phyloP scores from a whole-genome alignment of 2,329 filamentous ascomycete genomes.

The Arthrobotrys sinensis region DNA sequence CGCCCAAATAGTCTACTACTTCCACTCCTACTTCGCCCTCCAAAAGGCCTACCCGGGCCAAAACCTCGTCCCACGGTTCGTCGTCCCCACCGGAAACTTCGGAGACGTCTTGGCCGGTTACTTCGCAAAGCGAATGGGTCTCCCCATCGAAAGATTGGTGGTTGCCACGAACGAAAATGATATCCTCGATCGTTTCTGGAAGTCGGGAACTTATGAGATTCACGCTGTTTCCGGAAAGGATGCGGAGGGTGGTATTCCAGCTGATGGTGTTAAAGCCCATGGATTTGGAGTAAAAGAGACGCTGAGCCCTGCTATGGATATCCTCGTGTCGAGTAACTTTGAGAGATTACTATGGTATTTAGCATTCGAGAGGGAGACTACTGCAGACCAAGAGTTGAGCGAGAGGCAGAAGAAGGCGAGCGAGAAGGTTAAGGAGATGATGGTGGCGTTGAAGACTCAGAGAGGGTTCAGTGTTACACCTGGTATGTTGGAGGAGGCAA shows the following conservation, averaged over 20 bases:
- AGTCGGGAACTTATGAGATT: conserved; percentile 91
- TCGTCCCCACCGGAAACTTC: conserved; percentile 96
- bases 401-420: conserved; percentile 78
- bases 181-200: conserved; percentile 95
- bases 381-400: conserved; percentile 74
- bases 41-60: conserved; percentile 72
- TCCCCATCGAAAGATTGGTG: conserved; percentile 88
- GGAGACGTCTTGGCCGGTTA: conserved; percentile 94
- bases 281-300: conserved; percentile 87
- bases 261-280: conserved; percentile 76
- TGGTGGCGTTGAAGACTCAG: conserved; percentile 82
- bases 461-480: conserved; percentile 86
- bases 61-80: conserved; percentile 80
- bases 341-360: conserved; percentile 96
- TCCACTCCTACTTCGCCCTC: conserved; percentile 91
- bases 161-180: conserved; percentile 98
- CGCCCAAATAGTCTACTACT: conserved; percentile 97
- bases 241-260: conserved; percentile 72
- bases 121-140: conserved; percentile 90
- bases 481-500: conserved; percentile 80
- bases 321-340: conserved; percentile 95
- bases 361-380: conserved; percentile 77
- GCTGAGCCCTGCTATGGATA: conserved; percentile 96
- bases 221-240: conserved; percentile 74
- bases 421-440: conserved; percentile 83